Conservation (phyloP, 768 basidiomycete genomes). For the Agaricus subrufescens region DNA sequence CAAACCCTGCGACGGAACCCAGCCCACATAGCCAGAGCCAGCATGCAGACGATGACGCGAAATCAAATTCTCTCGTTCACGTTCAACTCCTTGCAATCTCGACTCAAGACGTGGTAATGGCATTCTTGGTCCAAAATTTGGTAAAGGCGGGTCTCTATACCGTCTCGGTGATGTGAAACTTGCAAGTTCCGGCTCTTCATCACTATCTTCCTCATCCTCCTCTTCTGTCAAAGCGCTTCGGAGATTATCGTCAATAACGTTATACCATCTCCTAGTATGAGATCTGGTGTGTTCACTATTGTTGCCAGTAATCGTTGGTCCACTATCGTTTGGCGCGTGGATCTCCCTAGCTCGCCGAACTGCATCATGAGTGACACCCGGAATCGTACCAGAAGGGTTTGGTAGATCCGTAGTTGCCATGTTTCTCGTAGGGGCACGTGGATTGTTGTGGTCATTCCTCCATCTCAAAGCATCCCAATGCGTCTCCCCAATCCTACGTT, state of each 20-base stretch:
- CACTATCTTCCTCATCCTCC: not conserved
- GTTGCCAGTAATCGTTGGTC: not conserved
- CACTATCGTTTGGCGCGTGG: no score
- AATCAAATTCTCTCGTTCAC: not conserved
- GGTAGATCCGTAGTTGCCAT: not conserved
- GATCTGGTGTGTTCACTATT: not conserved
- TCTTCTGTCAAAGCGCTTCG: not conserved
- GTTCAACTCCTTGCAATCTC: not conserved
- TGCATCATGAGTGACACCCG: not conserved
- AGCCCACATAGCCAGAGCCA: not conserved
- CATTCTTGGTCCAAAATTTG: no score
- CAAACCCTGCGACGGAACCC: not conserved
- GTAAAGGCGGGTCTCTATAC: not conserved
- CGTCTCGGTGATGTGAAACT: not conserved
- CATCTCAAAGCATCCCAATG: not conserved
- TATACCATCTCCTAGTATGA: not conserved
- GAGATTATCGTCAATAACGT: not conserved
- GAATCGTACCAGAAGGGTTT: not conserved
- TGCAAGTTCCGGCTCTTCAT: not conserved
- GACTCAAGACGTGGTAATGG: not conserved
- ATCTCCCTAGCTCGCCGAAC: no score
- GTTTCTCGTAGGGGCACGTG: conserved; percentile 4
- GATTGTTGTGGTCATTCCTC: not conserved
- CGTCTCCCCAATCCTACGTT: not conserved
- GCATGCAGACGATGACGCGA: not conserved